A percentile compares a stretch with the other conserved stretches of the same genome.
phyloP scores from a whole-genome alignment of 2,329 filamentous ascomycete genomes.

The Drechslerella dactyloides region DNA sequence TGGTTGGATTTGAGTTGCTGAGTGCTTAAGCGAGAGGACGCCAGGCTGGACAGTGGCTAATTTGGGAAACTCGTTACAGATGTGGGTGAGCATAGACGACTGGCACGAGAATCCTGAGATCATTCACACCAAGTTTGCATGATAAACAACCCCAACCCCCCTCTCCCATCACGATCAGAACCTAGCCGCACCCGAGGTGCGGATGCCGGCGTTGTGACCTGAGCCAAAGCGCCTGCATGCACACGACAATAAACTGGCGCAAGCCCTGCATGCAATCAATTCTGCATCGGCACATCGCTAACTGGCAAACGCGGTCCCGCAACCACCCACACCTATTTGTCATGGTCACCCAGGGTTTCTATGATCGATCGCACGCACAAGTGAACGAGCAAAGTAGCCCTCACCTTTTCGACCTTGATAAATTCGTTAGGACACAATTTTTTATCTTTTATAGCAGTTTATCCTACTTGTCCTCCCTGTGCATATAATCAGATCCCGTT shows the following conservation, averaged over 20 bases:
- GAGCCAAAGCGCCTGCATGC: slow-evolving; percentile 5
- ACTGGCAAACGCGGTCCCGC: neutral
- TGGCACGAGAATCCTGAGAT: slow-evolving; percentile 99
- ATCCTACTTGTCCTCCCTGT: too few species aligned
- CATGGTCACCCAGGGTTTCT: neutral
- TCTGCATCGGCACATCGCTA: neutral
- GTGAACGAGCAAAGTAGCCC: too few species aligned
- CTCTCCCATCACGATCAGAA: neutral
- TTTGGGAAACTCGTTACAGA: slow-evolving; percentile 64
- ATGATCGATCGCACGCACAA: too few species aligned
- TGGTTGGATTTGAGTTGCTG: slow-evolving; percentile 14
- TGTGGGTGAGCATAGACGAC: slow-evolving; percentile 99
- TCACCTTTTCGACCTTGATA: too few species aligned
- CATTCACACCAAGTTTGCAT: slow-evolving; percentile 97
- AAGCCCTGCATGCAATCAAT: neutral
- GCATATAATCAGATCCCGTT: too few species aligned
- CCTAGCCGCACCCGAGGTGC: slow-evolving; percentile 5
- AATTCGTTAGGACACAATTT: too few species aligned
- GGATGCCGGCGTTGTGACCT: slow-evolving; percentile 1
- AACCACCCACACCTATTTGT: neutral
- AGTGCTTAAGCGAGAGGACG: slow-evolving; percentile 18
- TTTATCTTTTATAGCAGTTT: too few species aligned
- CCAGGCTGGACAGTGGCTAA: slow-evolving; percentile 15
- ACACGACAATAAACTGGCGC: neutral
- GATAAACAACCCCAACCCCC: slow-evolving; percentile 53